Evolutionary conservation across 1,284 basidiomycete genomes (phyloP).

Genomic region (Naganishia albida): DNA sequence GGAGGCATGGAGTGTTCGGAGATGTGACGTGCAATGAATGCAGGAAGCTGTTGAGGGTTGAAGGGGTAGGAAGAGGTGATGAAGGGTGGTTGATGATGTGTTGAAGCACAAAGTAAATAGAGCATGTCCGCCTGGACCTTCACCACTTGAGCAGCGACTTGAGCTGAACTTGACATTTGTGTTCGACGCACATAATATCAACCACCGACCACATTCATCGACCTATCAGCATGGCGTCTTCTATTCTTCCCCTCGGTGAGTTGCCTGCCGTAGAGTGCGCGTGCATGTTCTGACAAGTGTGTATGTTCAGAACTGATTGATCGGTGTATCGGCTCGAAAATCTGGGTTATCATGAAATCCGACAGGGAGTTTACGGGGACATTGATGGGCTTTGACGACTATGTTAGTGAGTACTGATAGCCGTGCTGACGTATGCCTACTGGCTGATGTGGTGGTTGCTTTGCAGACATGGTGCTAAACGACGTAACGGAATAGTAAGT

Average conservation of each 20-base stretch:
- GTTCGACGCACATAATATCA: background rate
- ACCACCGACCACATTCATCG: background rate
- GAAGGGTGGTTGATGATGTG: constrained; percentile 17
- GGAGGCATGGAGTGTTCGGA: constrained; percentile 38
- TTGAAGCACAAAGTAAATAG: constrained; percentile 20
- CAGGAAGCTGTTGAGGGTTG: background rate
- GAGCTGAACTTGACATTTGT: background rate
- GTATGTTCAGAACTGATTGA: constrained; percentile 76
- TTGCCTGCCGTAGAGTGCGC: background rate
- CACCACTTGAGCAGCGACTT: background rate
- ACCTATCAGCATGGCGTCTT: constrained; percentile 25
- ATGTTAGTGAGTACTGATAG: constrained; percentile 83
- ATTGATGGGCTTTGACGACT: constrained; percentile 95
- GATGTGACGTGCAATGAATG: background rate
- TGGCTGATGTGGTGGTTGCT: too few relatives aligned
- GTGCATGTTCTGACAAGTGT: too few relatives aligned
- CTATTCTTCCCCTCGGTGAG: constrained; percentile 32
- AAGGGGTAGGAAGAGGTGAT: background rate
- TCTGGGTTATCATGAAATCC: constrained; percentile 96
- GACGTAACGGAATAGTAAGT: constrained; percentile 94
- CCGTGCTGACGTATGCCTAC: background rate
- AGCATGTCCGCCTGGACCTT: background rate
- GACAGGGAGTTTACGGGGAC: constrained; percentile 96
- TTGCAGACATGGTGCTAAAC: constrained; percentile 98
- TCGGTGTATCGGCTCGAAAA: constrained; percentile 87